These are phyloP conservation scores for Endotrypanum monterogeii DNA, from an alignment of 208 protist species.

Conservation along the genomic window DNA sequence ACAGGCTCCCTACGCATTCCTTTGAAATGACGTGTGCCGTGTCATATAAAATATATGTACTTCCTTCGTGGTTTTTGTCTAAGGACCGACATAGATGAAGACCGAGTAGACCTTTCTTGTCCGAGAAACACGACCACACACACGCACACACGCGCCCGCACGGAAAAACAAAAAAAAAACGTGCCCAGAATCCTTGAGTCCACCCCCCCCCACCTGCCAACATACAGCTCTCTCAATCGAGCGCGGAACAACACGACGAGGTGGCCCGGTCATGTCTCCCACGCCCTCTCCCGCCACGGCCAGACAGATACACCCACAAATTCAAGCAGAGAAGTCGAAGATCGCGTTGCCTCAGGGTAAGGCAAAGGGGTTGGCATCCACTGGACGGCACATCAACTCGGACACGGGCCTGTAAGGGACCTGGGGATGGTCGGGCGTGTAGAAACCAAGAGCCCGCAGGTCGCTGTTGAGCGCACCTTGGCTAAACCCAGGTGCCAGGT, in stretches of 20 bases:
- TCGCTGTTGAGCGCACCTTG: conserved; percentile 73
- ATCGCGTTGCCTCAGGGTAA: background rate
- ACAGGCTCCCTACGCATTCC: background rate
- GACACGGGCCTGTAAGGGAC: conserved; percentile 48
- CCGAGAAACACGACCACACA: too few species aligned
- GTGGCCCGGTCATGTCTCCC: too few species aligned
- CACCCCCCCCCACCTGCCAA: too few species aligned
- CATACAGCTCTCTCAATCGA: too few species aligned
- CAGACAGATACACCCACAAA: too few species aligned
- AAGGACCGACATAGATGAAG: too few species aligned
- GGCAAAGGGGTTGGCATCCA: background rate
- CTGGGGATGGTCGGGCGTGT: conserved; percentile 88
- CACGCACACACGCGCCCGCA: too few species aligned
- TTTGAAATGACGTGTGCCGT: background rate
- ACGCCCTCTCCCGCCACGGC: too few species aligned
- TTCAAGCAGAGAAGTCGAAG: background rate
- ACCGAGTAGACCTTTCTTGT: too few species aligned
- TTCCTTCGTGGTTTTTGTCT: background rate
- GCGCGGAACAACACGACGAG: too few species aligned
- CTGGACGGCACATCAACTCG: conserved; percentile 11
- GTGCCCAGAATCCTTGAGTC: too few species aligned
- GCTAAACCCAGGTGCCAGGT: conserved; percentile 84
- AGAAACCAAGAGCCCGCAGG: conserved; percentile 79
- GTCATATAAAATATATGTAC: background rate
- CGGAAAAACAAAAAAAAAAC: too few species aligned